Percentiles rank a stretch among this genome's conserved stretches.
Evolutionary conservation across 306 rosid genomes (phyloP).

Genomic region (Vigna angularis): DNA sequence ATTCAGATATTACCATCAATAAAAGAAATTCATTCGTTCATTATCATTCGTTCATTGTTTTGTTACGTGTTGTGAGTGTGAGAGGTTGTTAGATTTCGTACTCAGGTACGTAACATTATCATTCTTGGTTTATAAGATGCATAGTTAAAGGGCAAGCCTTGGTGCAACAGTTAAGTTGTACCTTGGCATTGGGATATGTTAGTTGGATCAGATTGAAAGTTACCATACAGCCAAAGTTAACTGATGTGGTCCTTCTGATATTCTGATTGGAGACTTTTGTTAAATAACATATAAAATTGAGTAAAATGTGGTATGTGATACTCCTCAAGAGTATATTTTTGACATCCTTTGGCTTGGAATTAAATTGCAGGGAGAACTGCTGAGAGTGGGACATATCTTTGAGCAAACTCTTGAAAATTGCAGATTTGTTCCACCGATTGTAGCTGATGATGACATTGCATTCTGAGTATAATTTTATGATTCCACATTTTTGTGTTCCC

Average conservation of each 20-base stretch:
- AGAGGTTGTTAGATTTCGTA: too few species aligned
- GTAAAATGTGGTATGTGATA: slow-evolving; percentile 3
- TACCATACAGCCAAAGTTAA: slow-evolving; percentile 17
- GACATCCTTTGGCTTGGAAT: slow-evolving; percentile 28
- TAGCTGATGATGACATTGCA: slow-evolving; percentile 55
- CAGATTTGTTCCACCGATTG: slow-evolving; percentile 86
- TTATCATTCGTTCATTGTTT: too few species aligned
- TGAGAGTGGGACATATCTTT: slow-evolving; percentile 89
- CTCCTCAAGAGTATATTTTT: slow-evolving; percentile 2
- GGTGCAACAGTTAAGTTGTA: too few species aligned
- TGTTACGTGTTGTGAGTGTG: too few species aligned
- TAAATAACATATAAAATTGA: not conserved
- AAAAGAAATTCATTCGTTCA: too few species aligned
- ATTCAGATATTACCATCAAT: too few species aligned
- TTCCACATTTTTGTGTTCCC: slow-evolving; percentile 17
- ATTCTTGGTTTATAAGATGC: slow-evolving; percentile 20
- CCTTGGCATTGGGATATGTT: not conserved
- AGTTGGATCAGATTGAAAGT: not conserved
- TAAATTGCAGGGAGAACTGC: slow-evolving; percentile 73
- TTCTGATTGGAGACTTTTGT: not conserved
- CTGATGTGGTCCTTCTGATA: not conserved
- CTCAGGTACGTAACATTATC: too few species aligned
- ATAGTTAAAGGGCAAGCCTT: not conserved
- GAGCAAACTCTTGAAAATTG: slow-evolving; percentile 83
- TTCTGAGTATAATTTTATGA: slow-evolving; percentile 25